These are phyloP conservation scores for Actinidia chinensis DNA, from an alignment of 179 eudicot genomes.

Conservation along the genomic window DNA sequence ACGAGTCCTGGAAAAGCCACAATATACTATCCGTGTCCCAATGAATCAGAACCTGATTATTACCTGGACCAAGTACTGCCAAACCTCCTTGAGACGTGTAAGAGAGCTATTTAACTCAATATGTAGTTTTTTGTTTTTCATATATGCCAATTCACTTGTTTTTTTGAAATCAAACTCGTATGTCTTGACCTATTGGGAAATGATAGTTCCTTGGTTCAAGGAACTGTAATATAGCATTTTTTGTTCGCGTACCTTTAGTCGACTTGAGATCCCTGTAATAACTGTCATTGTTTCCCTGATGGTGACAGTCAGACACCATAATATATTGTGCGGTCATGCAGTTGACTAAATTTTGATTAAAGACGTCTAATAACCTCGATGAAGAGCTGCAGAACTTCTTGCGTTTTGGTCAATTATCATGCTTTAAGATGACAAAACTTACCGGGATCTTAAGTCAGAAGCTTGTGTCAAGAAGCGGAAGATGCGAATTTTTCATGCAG, in stretches of 20 bases:
- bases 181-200: neutral
- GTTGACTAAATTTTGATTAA: constrained; percentile 92
- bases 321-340: constrained; percentile 78
- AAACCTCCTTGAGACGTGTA: constrained; percentile 79
- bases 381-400: constrained; percentile 84
- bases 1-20: constrained; percentile 97
- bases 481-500: constrained; percentile 75
- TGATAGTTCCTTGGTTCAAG: neutral
- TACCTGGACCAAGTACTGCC: constrained; percentile 85
- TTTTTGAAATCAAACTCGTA: neutral
- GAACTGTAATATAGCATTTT: constrained; percentile 7
- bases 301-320: neutral
- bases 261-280: constrained; percentile 10
- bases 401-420: constrained; percentile 90
- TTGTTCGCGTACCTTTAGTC: constrained; percentile 4
- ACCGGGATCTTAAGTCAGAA: constrained; percentile 65
- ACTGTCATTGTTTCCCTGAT: neutral
- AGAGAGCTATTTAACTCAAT: constrained; percentile 31
- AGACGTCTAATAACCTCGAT: constrained; percentile 84
- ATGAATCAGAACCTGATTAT: constrained; percentile 90
- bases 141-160: neutral
- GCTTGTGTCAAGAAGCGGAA: constrained; percentile 64
- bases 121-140: neutral
- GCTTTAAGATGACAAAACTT: constrained; percentile 79
- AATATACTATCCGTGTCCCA: constrained; percentile 96